Base-by-base conservation (phyloP, 1,139 yeast genomes). In the Tardiomyces blankii region DNA sequence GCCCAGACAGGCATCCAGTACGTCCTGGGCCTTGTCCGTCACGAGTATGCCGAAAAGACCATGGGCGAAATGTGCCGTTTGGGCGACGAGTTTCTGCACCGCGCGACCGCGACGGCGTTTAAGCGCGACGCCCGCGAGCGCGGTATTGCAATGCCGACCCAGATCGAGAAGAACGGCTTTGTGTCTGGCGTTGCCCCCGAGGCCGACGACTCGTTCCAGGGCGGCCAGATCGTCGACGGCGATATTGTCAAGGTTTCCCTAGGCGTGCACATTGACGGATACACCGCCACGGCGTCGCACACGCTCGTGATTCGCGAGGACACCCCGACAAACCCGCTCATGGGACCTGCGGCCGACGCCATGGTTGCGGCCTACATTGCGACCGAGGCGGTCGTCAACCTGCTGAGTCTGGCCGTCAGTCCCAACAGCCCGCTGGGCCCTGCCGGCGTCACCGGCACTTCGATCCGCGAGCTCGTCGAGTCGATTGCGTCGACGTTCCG, bases 181-280 rank as follows among this genome's bases (percentile, higher is more conserved):
- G 76, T 82, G 18, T 65, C 70, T 49, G 95, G 95, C 16, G 86
- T 84, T 64, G 74, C 95, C 38, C 98, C 98, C 42, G 96, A 88
- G 64, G 65, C 82, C 45, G 87, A 78, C 56, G 95, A 85, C 55
- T 70, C 66, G 40, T 60, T 64, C 54, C 69, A 65, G 49, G 69
- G 65, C n/a, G 68, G 69, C 25, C 56, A 61, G 46, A 58, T 75
- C 16, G 69, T 70, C 49, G 78, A 79, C 33, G 97, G 97, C 45
- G 97, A 91, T 62, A 72, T 89, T 44, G 87, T 85, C 39, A 88
- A 91, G 49, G 75, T 91, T 48, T 71, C 83, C 19, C 71, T 88
- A 38, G 97, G 96, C 42, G 89, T 84, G 49, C 96, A 91, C 54
- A 78, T 91, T 55, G 98, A 91, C 64, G 98, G 98, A 44, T 91